These are phyloP conservation scores for Cadophora malorum DNA, from an alignment of 2,329 filamentous ascomycete genomes.

Conservation along the genomic window DNA sequence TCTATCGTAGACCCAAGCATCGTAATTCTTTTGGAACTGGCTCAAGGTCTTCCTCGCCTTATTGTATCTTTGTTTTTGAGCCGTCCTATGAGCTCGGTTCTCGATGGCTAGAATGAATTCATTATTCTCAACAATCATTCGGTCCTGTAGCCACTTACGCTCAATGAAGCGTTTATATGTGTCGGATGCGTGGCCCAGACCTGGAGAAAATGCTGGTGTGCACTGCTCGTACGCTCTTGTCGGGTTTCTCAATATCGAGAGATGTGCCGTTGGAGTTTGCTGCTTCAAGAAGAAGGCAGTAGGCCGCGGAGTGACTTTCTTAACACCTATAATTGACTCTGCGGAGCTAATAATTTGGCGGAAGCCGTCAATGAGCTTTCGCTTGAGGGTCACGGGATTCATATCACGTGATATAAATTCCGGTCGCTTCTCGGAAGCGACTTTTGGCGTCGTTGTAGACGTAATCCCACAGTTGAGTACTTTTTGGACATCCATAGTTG, in stretches of 20 bases:
- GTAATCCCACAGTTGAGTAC: neutral
- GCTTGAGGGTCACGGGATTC: neutral
- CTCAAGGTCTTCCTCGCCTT: neutral
- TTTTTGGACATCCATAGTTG: neutral
- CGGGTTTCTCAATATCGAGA: conserved; percentile 18
- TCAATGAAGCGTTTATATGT: conserved; percentile 1
- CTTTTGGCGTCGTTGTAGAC: neutral
- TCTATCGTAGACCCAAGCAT: neutral
- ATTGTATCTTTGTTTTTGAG: neutral
- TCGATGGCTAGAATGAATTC: neutral
- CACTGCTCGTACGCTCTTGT: neutral
- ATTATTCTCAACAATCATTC: neutral
- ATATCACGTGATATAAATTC: neutral
- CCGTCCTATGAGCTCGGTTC: neutral
- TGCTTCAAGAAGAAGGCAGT: conserved; percentile 15
- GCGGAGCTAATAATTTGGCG: neutral
- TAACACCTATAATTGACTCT: conserved; percentile 5
- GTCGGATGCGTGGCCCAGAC: conserved; percentile 23
- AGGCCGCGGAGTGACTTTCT: neutral
- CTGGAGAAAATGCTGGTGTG: conserved; percentile 19
- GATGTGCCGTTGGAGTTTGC: conserved; percentile 17
- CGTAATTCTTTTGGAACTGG: neutral
- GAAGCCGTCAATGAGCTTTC: neutral
- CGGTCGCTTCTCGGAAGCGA: neutral
- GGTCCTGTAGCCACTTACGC: neutral